Evolutionary conservation across 1,284 basidiomycete species (phyloP), one percentile per base, ranked within the genome.

Genomic region (Waitea zeae): DNA sequence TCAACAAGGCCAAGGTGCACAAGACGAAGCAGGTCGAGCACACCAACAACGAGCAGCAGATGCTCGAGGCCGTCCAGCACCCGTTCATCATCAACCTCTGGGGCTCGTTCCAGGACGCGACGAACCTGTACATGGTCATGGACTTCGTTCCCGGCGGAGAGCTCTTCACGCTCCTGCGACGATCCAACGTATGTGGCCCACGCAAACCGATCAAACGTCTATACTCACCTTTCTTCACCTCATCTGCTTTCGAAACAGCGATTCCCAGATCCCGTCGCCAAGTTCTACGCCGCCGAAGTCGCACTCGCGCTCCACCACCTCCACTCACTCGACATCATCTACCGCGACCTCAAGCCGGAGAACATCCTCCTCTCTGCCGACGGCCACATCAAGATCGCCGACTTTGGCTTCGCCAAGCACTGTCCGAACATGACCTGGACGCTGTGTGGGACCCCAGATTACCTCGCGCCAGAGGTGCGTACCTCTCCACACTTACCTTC

Each of bases 71-170:
- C 18, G 86, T 95, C 0, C 77, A 92, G 35, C 90, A 97, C 54
- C 86, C 92, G 2, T 98, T 98, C 59, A 82, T 98, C 43, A 79
- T 98, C 60, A 98, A 96, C 49, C 71, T 98, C 4, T 98, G 93
- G 93, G 95, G 93, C 17, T 84, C 87, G 1, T 98, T 98, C 58
- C 88, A 95, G 47, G 93, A 97, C 48, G 61, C 75, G 7, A 68
- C 83, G 31, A 97, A 96, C 51, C 62, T 98, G 11, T 99, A 95
- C 64, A 96, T 99, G 90, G 92, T 98, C 38, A 97, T 98, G 93
- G 95, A 98, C 58, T 99, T 96, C 52, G 93, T 98, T 3, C 88
- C 90, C 0, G 93, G 93, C 14, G 93, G 93, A 13, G 93, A 99
- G 56, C 64, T 99, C 5, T 99, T 98, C 52, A 86, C 83, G 31